Evolutionary conservation across 2,329 filamentous ascomycete genomes (phyloP).

Genomic region (Pleurostoma richardsiae): DNA sequence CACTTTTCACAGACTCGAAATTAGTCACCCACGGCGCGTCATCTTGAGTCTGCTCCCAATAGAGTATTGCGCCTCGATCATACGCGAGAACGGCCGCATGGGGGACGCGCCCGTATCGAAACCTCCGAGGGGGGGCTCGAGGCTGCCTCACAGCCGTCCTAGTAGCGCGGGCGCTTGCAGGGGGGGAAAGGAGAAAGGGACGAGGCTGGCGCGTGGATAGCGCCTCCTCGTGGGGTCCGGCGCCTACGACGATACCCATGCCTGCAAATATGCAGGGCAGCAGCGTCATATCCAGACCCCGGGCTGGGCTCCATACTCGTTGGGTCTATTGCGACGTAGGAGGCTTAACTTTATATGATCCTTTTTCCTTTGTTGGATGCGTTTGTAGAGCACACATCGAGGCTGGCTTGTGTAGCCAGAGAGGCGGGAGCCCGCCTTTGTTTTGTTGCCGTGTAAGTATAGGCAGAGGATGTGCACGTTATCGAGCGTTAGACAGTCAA

Average conservation of each 20-base stretch:
- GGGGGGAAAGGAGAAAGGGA: constrained; percentile 2
- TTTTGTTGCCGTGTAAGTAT: too few species aligned
- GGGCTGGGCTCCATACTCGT: constrained; percentile 1
- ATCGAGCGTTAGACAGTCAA: too few species aligned
- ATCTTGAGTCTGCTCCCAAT: constrained; percentile 2
- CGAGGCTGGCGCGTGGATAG: constrained; percentile 2
- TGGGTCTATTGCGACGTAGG: background rate
- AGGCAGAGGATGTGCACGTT: too few species aligned
- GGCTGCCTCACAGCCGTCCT: constrained; percentile 2
- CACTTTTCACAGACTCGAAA: constrained; percentile 2
- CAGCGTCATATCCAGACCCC: constrained; percentile 1
- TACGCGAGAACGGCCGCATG: constrained; percentile 1
- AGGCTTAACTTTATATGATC: too few species aligned
- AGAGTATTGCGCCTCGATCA: constrained; percentile 2
- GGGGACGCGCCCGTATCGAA: constrained; percentile 2
- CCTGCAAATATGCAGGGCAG: constrained; percentile 2
- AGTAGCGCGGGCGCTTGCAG: constrained; percentile 2
- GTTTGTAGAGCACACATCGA: too few species aligned
- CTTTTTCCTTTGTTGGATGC: too few species aligned
- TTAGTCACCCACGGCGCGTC: constrained; percentile 2
- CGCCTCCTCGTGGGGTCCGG: constrained; percentile 2
- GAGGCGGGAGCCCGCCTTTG: too few species aligned
- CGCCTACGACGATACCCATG: constrained; percentile 1
- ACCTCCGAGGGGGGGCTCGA: constrained; percentile 1
- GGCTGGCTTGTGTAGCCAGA: too few species aligned